These are phyloP conservation scores for Gelatoporia subvermispora DNA, from an alignment of 768 basidiomycete species.

Conservation along the genomic window DNA sequence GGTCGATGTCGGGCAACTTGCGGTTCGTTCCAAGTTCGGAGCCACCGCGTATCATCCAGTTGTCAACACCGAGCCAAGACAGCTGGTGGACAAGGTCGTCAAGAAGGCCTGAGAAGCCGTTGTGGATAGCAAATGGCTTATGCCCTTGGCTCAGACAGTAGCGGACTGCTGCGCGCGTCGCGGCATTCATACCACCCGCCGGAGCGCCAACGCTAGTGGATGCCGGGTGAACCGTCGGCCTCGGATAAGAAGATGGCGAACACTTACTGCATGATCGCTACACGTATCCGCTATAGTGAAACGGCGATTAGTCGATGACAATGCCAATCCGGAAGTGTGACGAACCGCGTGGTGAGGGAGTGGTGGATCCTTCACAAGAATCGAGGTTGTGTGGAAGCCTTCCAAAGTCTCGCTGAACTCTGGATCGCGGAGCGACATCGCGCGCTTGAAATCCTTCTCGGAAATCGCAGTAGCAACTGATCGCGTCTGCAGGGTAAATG, in stretches of 20 bases:
- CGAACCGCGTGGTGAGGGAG: constrained; percentile 28
- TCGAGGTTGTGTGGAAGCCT: constrained; percentile 77
- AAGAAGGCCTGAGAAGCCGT: constrained; percentile 92
- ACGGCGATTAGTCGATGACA: not conserved
- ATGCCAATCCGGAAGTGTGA: not conserved
- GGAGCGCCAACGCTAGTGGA: constrained; percentile 82
- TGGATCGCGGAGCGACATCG: constrained; percentile 84
- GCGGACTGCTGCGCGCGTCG: constrained; percentile 89
- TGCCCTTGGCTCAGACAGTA: constrained; percentile 93
- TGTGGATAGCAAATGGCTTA: constrained; percentile 87
- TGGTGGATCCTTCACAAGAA: constrained; percentile 37
- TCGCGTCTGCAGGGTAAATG: constrained; percentile 55
- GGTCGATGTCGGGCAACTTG: constrained; percentile 75
- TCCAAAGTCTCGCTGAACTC: constrained; percentile 86
- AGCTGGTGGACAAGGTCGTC: constrained; percentile 84
- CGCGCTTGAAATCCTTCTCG: constrained; percentile 78
- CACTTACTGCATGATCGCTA: constrained; percentile 81
- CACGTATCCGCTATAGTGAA: constrained; percentile 56
- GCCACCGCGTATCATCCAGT: constrained; percentile 93
- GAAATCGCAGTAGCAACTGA: constrained; percentile 80
- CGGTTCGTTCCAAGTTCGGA: constrained; percentile 98
- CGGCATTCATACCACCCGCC: constrained; percentile 98
- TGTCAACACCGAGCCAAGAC: constrained; percentile 95
- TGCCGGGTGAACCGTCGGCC: not conserved
- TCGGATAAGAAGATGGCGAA: constrained; percentile 6